Evolutionary conservation across 345 rosid genomes (phyloP), one percentile per base, ranked within the genome.

Genomic region (Arabis alpina): DNA sequence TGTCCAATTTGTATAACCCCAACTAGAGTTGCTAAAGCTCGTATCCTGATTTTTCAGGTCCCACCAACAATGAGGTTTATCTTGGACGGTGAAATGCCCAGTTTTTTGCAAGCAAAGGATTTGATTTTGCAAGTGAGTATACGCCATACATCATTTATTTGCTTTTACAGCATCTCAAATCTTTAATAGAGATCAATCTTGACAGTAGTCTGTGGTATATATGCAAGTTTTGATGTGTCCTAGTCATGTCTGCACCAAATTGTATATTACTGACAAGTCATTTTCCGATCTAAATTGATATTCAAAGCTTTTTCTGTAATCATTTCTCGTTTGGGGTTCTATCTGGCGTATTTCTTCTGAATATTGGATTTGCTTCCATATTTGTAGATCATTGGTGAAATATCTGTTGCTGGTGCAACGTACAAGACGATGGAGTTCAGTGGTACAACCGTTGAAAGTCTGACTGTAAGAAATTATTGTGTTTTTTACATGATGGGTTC

Each of bases 1-100:
- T 59, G 14, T 47, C 40, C 12, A 10, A 7, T 3, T 19, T 61
- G n/a, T 19, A 41, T 59, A 15, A 36, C 32, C 32, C 30, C 10
- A 47, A 7, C 44, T 10, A 12, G 34, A 6, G 28, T 59, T 66
- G 60, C 44, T 75, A 49, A 68, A 54, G 52, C 8, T 61, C 16
- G 8, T 45, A 30, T 69, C 23, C 10, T 56, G 74, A 50, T 2
- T 49, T 51, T 61, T 64, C 86, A 94, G 98, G 99, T 91, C 60
- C 99, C 98, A 50, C 96, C 87, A 40, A 94, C 99, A 56, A 62
- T 94, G 78, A 89, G 96, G 80, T 91, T 94, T 83, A 85, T 91
- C 34, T 66, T 94, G 91, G 99, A 94, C 79, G 99, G 98, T 74
- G 98, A 94, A 85, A 88, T 94, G 98, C 92, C 99, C 56, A 78